Evolutionary conservation across 2,329 filamentous ascomycete species (phyloP).

Genomic region (Ophiostoma sp.): DNA sequence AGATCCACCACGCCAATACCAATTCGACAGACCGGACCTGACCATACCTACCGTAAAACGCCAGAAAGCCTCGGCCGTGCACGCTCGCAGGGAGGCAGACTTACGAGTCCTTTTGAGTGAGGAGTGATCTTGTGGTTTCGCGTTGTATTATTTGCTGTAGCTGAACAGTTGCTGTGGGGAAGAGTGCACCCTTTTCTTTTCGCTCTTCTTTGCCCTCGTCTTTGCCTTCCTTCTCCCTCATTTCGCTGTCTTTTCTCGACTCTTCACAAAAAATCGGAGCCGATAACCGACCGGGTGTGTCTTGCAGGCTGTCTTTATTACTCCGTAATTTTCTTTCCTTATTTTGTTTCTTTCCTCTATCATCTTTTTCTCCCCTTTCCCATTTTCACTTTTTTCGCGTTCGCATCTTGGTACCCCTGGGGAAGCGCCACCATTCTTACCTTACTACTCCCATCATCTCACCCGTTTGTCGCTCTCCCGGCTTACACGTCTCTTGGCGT

Average conservation of each 20-base stretch:
- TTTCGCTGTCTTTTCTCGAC: not conserved
- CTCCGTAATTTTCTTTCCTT: not conserved
- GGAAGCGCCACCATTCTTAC: not conserved
- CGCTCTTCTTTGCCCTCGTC: not conserved
- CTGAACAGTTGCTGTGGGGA: not conserved
- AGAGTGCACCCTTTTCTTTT: not conserved
- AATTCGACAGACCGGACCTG: not conserved
- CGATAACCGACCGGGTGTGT: not conserved
- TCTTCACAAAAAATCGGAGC: not conserved
- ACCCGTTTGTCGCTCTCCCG: not conserved
- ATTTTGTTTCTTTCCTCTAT: not conserved
- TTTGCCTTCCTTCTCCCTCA: not conserved
- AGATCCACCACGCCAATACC: not conserved
- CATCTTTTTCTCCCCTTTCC: not conserved
- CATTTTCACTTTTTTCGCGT: too few species aligned
- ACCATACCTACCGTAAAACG: not conserved
- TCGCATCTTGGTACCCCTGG: not conserved
- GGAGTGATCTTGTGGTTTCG: not conserved
- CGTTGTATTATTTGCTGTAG: not conserved
- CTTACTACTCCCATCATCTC: not conserved
- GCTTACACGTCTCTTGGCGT: constrained; percentile 12
- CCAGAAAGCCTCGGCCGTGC: not conserved
- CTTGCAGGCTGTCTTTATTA: not conserved
- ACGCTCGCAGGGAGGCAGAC: not conserved
- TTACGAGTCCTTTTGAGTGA: too few species aligned